Conservation (phyloP, 352 stramenopile species). For the Phytophthora hibernalis region DNA sequence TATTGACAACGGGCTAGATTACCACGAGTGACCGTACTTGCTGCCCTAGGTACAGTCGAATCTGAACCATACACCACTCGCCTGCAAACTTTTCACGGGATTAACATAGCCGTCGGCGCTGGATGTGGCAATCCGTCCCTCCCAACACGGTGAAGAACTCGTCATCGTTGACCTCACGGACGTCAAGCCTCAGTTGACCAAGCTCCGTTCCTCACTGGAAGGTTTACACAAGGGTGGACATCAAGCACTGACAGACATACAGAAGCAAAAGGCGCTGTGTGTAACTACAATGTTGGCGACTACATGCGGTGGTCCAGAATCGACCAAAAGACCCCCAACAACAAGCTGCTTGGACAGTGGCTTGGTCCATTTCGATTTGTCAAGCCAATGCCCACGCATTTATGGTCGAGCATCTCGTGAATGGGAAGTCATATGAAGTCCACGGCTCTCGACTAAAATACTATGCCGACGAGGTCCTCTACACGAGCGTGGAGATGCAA, state of each 20-base stretch:
- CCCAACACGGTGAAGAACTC: too few species aligned
- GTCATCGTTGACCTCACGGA: neutral
- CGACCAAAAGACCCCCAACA: too few species aligned
- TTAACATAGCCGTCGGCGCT: neutral
- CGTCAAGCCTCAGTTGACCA: neutral
- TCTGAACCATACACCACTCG: neutral
- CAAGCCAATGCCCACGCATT: slow-evolving; percentile 11
- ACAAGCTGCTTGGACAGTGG: too few species aligned
- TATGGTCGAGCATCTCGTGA: too few species aligned
- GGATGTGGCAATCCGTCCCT: neutral
- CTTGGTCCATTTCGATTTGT: too few species aligned
- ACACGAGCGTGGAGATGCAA: too few species aligned
- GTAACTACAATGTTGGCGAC: slow-evolving; percentile 22
- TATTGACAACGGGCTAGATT: slow-evolving; percentile 11
- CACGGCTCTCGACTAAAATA: slow-evolving; percentile 6
- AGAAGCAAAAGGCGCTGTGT: neutral
- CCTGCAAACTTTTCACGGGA: neutral
- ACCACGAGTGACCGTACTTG: slow-evolving; percentile 3
- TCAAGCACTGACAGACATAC: slow-evolving; percentile 5
- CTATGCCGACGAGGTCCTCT: slow-evolving; percentile 1
- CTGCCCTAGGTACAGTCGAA: slow-evolving; percentile 2
- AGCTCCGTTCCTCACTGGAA: neutral
- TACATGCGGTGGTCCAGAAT: too few species aligned
- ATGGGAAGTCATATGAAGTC: slow-evolving; percentile 14
- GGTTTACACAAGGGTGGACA: slow-evolving; percentile 3